phyloP scores from a whole-genome alignment of 257 asterid species.

The Ligustrum vulgare region DNA sequence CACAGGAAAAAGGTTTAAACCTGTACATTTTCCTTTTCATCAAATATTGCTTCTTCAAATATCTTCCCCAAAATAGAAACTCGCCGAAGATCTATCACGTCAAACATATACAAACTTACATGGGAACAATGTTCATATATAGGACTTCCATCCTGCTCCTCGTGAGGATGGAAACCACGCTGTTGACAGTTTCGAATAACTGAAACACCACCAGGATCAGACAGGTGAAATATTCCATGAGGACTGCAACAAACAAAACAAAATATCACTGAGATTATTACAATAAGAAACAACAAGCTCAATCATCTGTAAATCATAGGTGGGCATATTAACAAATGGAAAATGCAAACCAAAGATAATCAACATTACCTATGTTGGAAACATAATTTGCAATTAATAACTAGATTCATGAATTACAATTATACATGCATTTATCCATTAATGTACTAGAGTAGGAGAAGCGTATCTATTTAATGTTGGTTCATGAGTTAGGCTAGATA shows the following conservation, averaged over 20 bases:
- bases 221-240: slow-evolving; percentile 55
- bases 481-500: no score
- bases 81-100: slow-evolving; percentile 56
- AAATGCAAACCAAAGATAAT: neutral
- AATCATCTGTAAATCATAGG: neutral
- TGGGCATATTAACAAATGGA: neutral
- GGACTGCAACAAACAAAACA: slow-evolving; percentile 40
- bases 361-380: no score
- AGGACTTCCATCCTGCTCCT: slow-evolving; percentile 52
- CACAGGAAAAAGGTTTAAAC: neutral
- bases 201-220: slow-evolving; percentile 53
- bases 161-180: slow-evolving; percentile 63
- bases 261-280: neutral
- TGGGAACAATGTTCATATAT: slow-evolving; percentile 58
- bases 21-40: neutral
- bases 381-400: no score
- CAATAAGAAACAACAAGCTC: neutral
- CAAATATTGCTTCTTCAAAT: neutral
- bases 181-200: slow-evolving; percentile 51
- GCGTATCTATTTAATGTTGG: no score
- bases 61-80: neutral
- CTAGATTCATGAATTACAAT: no score
- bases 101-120: slow-evolving; percentile 47
- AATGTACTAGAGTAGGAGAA: no score
- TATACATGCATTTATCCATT: no score